These are phyloP conservation scores for Monosporascus sp. DNA, from an alignment of 2,329 filamentous ascomycete species.

Conservation along the genomic window DNA sequence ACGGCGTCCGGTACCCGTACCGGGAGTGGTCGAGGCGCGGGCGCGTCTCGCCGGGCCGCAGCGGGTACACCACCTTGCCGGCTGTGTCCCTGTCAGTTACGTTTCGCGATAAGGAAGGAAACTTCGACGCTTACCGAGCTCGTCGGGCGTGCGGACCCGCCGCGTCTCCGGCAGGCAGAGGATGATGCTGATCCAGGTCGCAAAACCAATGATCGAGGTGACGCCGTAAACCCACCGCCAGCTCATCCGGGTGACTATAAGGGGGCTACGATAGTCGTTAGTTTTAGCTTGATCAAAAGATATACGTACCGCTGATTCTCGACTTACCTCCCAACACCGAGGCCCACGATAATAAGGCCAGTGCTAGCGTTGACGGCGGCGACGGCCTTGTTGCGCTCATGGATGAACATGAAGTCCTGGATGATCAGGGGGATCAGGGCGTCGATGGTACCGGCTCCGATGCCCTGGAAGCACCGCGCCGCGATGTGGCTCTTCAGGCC, in stretches of 20 bases:
- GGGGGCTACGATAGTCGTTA: constrained; percentile 8
- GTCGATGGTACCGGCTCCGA: constrained; percentile 31
- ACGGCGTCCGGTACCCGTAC: constrained; percentile 21
- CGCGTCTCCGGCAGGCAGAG: constrained; percentile 29
- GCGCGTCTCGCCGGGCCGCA: constrained; percentile 19
- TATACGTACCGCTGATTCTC: neutral
- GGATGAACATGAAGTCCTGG: constrained; percentile 33
- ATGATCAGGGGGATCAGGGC: constrained; percentile 32
- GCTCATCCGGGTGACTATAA: constrained; percentile 23
- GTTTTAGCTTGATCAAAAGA: neutral
- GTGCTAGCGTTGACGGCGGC: constrained; percentile 24
- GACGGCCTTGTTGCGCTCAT: constrained; percentile 30
- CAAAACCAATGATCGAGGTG: constrained; percentile 23
- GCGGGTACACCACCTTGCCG: constrained; percentile 16
- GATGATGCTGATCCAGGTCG: constrained; percentile 29
- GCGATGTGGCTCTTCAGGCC: constrained; percentile 25
- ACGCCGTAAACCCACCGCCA: constrained; percentile 32
- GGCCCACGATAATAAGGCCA: constrained; percentile 25
- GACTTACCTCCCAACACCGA: constrained; percentile 17
- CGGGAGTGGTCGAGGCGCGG: constrained; percentile 21
- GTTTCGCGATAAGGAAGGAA: no score
- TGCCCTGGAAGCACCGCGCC: constrained; percentile 28
- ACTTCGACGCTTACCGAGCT: constrained; percentile 16
- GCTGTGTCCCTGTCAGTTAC: constrained; percentile 1
- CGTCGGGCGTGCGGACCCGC: constrained; percentile 23